phyloP scores from a whole-genome alignment of 371 early-diverging fungal genomes.

The Enterospora canceri region DNA sequence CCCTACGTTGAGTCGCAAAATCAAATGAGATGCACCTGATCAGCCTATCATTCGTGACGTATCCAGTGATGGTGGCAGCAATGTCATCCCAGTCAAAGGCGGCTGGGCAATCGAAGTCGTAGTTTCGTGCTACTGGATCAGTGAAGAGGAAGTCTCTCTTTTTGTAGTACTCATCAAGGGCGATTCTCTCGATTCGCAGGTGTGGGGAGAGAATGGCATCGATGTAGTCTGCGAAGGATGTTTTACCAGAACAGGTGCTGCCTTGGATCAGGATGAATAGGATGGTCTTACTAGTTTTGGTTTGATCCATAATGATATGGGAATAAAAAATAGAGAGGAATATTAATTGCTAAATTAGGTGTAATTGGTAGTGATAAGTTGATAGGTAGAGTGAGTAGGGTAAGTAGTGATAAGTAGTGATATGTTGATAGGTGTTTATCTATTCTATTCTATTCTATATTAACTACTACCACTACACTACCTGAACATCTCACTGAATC shows the following conservation, averaged over 20 bases:
- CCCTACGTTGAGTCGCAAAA: constrained; percentile 1
- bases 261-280: neutral
- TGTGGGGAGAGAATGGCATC: neutral
- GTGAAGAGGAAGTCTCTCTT: neutral
- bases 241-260: neutral
- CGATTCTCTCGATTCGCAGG: neutral
- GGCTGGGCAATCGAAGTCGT: constrained; percentile 46
- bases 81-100: constrained; percentile 34
- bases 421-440: too few species aligned
- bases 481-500: constrained; percentile 20
- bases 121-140: neutral
- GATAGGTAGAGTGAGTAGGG: too few species aligned
- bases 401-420: too few species aligned
- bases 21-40: constrained; percentile 3
- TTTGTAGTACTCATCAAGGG: neutral
- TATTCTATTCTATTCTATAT: too few species aligned
- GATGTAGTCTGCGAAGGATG: neutral
- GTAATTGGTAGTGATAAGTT: neutral
- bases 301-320: neutral
- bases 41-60: constrained; percentile 5
- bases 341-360: neutral
- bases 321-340: neutral
- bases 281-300: neutral
- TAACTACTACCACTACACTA: neutral
- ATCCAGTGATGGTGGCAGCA: constrained; percentile 5